phyloP scores from a whole-genome alignment of 2,329 filamentous ascomycete species.

The Fusarium neocosmosporiellum region DNA sequence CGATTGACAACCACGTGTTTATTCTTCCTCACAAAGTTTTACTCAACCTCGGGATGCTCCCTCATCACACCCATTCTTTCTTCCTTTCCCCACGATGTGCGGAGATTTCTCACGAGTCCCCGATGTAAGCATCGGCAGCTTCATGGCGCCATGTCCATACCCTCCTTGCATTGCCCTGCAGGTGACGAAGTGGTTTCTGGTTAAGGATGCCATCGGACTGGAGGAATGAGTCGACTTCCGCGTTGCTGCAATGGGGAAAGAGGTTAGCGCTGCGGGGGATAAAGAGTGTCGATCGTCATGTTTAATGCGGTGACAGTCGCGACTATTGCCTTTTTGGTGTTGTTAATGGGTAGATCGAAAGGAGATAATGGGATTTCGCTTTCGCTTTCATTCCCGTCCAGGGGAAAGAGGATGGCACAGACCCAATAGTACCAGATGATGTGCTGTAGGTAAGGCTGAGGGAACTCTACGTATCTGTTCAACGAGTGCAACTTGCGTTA shows the following conservation, averaged over 20 bases:
- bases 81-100: too few relatives aligned
- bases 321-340: slow-evolving; percentile 17
- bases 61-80: slow-evolving; percentile 27
- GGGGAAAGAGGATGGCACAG: not conserved
- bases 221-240: not conserved
- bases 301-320: slow-evolving; percentile 1
- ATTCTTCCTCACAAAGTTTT: not conserved
- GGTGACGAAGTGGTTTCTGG: slow-evolving; percentile 21
- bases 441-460: not conserved
- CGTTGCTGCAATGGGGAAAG: not conserved
- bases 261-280: not conserved
- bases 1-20: slow-evolving; percentile 25
- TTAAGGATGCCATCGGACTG: slow-evolving; percentile 1
- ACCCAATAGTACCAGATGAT: not conserved
- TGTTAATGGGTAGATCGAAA: not conserved
- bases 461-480: not conserved
- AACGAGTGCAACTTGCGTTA: not conserved
- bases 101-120: slow-evolving; percentile 5
- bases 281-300: not conserved
- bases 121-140: not conserved
- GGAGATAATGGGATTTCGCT: not conserved
- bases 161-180: not conserved
- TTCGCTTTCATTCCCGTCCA: not conserved
- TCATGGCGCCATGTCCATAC: not conserved
- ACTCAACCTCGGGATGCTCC: slow-evolving; percentile 29